Conservation (phyloP, 1,139 yeast species). For the Hansenula anomala region DNA sequence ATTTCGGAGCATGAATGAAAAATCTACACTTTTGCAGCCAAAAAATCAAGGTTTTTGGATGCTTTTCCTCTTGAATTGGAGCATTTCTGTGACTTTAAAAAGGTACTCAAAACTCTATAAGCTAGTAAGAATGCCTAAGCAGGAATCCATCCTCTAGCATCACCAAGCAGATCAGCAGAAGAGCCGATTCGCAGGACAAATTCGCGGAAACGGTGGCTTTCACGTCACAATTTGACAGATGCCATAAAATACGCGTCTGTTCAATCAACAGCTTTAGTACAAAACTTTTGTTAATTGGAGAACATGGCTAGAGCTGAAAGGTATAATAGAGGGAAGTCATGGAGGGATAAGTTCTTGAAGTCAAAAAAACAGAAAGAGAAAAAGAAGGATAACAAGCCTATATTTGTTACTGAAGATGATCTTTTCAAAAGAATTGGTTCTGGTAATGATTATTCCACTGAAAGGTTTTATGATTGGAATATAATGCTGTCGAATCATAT, state of each 20-base stretch:
- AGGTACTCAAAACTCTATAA: too few species aligned
- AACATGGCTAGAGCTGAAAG: neutral
- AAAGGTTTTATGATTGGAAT: slow-evolving; percentile 16
- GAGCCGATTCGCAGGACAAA: too few species aligned
- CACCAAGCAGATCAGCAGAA: too few species aligned
- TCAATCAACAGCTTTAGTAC: neutral
- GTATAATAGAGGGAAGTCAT: neutral
- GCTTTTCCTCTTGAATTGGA: too few species aligned
- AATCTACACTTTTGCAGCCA: neutral
- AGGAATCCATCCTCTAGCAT: too few species aligned
- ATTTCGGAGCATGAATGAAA: too few species aligned
- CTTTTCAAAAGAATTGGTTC: slow-evolving; percentile 14
- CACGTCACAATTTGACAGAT: too few species aligned
- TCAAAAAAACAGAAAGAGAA: neutral
- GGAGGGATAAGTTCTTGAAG: neutral
- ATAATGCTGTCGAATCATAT: slow-evolving; percentile 8
- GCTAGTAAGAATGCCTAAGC: too few species aligned
- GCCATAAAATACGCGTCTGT: neutral
- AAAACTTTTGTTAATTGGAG: too few species aligned
- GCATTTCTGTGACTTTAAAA: too few species aligned
- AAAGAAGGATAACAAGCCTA: neutral
- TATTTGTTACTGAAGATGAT: slow-evolving; percentile 7
- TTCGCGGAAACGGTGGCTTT: too few species aligned
- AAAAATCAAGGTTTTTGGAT: too few species aligned
- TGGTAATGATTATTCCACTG: slow-evolving; percentile 12